phyloP scores from a whole-genome alignment of 352 stramenopile species.

The Nothophytophthora sp. region DNA sequence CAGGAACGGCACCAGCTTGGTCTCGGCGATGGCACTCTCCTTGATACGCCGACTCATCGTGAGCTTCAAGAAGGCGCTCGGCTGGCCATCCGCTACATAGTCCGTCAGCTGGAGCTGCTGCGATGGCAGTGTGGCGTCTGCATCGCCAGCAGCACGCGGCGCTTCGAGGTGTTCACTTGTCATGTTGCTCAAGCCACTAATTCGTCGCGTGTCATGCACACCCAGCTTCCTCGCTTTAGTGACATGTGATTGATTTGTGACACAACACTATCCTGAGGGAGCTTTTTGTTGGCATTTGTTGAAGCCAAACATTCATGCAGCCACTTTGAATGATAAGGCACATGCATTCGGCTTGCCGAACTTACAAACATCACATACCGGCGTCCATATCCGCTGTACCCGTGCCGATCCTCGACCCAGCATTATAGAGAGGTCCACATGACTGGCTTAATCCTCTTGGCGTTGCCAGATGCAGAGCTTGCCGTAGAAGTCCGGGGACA shows the following conservation, averaged over 20 bases:
- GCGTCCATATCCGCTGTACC: background rate
- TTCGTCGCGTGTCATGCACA: constrained; percentile 1
- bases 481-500: constrained; percentile 86
- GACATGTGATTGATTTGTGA: background rate
- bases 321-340: constrained; percentile 8
- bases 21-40: constrained; percentile 44
- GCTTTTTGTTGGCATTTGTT: background rate
- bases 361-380: no score
- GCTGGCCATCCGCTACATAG: constrained; percentile 50
- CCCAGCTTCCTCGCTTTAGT: constrained; percentile 1
- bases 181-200: background rate
- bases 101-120: constrained; percentile 34
- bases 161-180: no score
- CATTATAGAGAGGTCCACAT: background rate
- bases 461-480: constrained; percentile 86
- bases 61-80: constrained; percentile 63
- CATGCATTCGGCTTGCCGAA: no score
- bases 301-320: constrained; percentile 1
- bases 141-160: no score
- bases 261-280: background rate
- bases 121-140: no score
- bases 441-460: constrained; percentile 30
- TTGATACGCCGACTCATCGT: constrained; percentile 76
- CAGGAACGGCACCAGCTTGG: constrained; percentile 56
- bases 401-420: background rate